Evolutionary conservation across 2,329 filamentous ascomycete genomes (phyloP).

Genomic region (Epicoccum sorghinum): DNA sequence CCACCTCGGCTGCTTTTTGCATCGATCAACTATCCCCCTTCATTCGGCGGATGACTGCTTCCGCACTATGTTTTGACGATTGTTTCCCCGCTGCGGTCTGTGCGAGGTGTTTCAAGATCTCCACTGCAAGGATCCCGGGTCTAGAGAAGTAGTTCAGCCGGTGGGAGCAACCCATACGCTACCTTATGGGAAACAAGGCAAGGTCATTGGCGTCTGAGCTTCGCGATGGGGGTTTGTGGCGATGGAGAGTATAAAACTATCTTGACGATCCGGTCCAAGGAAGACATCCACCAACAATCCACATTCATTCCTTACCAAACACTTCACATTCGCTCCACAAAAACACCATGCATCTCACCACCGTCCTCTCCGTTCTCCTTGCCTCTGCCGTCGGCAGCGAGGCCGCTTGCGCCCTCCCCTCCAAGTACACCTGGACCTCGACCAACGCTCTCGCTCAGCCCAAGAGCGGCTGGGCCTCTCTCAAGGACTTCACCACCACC

Average conservation of each 20-base stretch:
- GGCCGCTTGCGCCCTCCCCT: conserved; percentile 58
- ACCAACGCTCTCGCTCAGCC: conserved; percentile 59
- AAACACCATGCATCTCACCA: conserved; percentile 4
- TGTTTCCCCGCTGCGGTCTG: conserved; percentile 11
- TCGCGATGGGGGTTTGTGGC: neutral
- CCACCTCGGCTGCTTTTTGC: neutral
- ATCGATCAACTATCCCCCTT: neutral
- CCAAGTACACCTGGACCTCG: conserved; percentile 63
- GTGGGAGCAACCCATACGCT: neutral
- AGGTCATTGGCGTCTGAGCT: conserved; percentile 5
- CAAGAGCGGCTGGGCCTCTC: conserved; percentile 59
- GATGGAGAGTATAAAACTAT: conserved; percentile 1
- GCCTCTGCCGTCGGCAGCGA: conserved; percentile 4
- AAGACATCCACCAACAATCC: neutral
- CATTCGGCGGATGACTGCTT: neutral
- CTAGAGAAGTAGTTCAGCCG: conserved; percentile 2
- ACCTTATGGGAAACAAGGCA: conserved; percentile 1
- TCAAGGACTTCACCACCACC: conserved; percentile 68
- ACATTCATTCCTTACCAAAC: neutral
- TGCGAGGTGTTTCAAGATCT: conserved; percentile 13
- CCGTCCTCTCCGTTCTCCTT: conserved; percentile 4
- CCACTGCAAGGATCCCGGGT: neutral
- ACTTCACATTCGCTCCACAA: neutral
- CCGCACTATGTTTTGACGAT: neutral
- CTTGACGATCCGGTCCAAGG: neutral